These are phyloP conservation scores for Haplosporangium sp. DNA, from an alignment of 371 early-diverging fungal genomes.

Conservation along the genomic window DNA sequence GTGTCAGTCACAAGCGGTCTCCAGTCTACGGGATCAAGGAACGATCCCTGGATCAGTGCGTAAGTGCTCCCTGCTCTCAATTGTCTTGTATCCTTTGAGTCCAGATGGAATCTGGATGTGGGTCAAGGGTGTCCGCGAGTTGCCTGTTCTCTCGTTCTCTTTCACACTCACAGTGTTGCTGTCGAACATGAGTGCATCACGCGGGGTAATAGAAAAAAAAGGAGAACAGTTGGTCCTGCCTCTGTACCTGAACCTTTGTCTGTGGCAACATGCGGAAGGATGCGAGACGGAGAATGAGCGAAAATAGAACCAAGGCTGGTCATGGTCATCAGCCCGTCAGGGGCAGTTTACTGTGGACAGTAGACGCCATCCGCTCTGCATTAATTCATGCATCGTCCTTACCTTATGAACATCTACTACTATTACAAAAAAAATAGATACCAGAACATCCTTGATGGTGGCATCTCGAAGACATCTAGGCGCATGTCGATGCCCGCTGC, in stretches of 20 bases:
- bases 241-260: too few relatives aligned
- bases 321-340: too few relatives aligned
- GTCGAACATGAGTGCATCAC: not conserved
- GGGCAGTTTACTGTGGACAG: too few relatives aligned
- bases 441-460: slow-evolving; percentile 54
- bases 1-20: slow-evolving; percentile 64
- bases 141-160: too few relatives aligned
- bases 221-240: not conserved
- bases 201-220: not conserved
- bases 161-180: not conserved
- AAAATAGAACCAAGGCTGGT: too few relatives aligned
- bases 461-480: slow-evolving; percentile 40
- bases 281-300: too few relatives aligned
- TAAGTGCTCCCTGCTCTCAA: slow-evolving; percentile 6
- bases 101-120: too few relatives aligned
- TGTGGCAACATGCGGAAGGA: too few relatives aligned
- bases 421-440: slow-evolving; percentile 24
- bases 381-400: too few relatives aligned
- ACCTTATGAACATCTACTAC: not conserved
- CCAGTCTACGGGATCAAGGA: slow-evolving; percentile 45
- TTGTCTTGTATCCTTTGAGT: not conserved
- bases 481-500: slow-evolving; percentile 53
- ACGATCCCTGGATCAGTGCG: slow-evolving; percentile 55
- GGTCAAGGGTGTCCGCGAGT: too few relatives aligned
- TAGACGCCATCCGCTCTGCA: too few relatives aligned